These are phyloP conservation scores for Zoysia matrella DNA, from an alignment of 202 grass and related monocot genomes.

Conservation along the genomic window DNA sequence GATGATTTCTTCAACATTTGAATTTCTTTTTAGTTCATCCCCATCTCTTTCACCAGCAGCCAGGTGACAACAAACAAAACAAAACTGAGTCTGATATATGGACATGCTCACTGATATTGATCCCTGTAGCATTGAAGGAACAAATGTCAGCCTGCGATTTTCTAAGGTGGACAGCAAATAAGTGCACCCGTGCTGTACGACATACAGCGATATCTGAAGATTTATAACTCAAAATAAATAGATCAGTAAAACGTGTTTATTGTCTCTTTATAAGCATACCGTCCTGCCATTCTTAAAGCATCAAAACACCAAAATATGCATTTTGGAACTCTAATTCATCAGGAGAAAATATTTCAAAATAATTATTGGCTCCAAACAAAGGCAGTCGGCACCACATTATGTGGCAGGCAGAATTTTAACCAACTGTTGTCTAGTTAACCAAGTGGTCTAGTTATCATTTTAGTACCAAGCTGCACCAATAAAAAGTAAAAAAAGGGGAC, in stretches of 20 bases:
- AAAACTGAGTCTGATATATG: conserved; percentile 82
- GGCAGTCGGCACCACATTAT: not conserved
- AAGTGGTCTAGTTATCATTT: not conserved
- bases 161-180: conserved; percentile 5
- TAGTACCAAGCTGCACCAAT: not conserved
- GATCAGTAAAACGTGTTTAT: not conserved
- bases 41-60: conserved; percentile 81
- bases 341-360: conserved; percentile 14
- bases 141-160: conserved; percentile 19
- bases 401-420: not conserved
- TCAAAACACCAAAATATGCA: not conserved
- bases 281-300: not conserved
- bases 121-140: conserved; percentile 63
- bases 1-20: conserved; percentile 82
- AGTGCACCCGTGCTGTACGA: conserved; percentile 10
- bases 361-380: not conserved
- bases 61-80: conserved; percentile 90
- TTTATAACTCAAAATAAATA: conserved; percentile 8
- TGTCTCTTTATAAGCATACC: not conserved
- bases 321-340: not conserved
- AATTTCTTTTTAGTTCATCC: conserved; percentile 71
- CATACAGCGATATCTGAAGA: conserved; percentile 4
- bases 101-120: conserved; percentile 97
- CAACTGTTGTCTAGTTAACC: not conserved
- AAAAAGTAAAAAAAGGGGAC: conserved; percentile 9